Conservation (phyloP, 305 asterid genomes). For the Fraxinus nigra region DNA sequence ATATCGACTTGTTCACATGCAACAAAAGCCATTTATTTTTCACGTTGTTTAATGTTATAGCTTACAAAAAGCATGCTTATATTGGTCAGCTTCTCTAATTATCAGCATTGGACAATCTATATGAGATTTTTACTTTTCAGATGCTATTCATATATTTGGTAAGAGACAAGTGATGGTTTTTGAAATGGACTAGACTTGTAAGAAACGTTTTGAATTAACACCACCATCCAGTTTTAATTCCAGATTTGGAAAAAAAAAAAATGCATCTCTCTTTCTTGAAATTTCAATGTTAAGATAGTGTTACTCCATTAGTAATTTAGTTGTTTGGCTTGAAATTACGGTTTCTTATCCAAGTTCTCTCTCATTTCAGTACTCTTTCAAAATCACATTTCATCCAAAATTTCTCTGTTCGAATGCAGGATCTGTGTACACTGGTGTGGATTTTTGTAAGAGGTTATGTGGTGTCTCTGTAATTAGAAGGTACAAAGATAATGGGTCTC, state of each 20-base stretch:
- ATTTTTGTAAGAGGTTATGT: conserved; percentile 94
- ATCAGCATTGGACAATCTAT: background rate
- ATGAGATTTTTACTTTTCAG: background rate
- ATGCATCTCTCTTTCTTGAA: background rate
- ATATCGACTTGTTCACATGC: background rate
- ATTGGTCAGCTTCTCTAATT: background rate
- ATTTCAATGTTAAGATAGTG: background rate
- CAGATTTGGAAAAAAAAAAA: background rate
- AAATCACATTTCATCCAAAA: background rate
- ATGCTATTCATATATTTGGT: background rate
- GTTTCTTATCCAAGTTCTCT: background rate
- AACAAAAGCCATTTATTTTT: background rate
- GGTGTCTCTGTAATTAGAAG: conserved; percentile 97
- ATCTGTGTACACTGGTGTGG: conserved; percentile 94
- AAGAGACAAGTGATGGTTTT: background rate
- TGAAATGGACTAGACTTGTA: background rate
- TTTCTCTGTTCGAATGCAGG: conserved; percentile 48
- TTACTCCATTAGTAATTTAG: background rate
- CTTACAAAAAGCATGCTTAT: background rate
- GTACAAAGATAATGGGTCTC: conserved; percentile 29
- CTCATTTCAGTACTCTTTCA: background rate
- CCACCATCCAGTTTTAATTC: background rate
- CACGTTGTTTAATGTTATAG: background rate
- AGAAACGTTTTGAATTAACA: background rate
- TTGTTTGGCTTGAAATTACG: conserved; percentile 7